phyloP scores from a whole-genome alignment of 1,284 basidiomycete genomes.

The Ceratobasidium sp. region DNA sequence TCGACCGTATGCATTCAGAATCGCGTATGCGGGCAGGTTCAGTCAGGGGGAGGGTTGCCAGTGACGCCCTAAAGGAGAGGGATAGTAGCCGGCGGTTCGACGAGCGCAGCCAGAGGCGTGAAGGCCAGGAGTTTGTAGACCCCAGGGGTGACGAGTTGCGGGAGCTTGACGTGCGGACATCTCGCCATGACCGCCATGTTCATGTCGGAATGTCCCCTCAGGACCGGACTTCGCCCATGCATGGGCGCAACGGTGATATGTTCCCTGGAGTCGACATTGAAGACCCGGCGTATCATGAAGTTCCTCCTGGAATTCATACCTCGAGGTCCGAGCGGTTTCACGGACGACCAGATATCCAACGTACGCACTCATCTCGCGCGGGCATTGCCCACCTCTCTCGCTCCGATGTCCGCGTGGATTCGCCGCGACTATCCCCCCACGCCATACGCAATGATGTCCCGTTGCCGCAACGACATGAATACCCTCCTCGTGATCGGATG shows the following conservation, averaged over 20 bases:
- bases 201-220: neutral
- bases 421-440: constrained; percentile 15
- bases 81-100: neutral
- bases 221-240: neutral
- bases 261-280: neutral
- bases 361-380: constrained; percentile 7
- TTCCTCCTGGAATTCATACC: constrained; percentile 14
- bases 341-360: neutral
- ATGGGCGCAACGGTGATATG: neutral
- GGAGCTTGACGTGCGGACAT: constrained; percentile 11
- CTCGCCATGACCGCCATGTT: neutral
- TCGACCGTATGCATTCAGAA: constrained; percentile 9
- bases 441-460: constrained; percentile 13
- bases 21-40: constrained; percentile 1
- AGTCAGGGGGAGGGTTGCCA: neutral
- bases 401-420: neutral
- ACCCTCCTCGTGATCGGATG: neutral
- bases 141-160: constrained; percentile 19
- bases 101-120: neutral
- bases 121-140: constrained; percentile 9
- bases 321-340: constrained; percentile 18
- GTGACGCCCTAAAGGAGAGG: neutral
- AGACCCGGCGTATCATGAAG: constrained; percentile 1
- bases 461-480: constrained; percentile 16
- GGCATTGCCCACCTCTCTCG: neutral